Conservation (phyloP, 2,329 filamentous ascomycete genomes). For the Neopestalotiopsis clavispora region DNA sequence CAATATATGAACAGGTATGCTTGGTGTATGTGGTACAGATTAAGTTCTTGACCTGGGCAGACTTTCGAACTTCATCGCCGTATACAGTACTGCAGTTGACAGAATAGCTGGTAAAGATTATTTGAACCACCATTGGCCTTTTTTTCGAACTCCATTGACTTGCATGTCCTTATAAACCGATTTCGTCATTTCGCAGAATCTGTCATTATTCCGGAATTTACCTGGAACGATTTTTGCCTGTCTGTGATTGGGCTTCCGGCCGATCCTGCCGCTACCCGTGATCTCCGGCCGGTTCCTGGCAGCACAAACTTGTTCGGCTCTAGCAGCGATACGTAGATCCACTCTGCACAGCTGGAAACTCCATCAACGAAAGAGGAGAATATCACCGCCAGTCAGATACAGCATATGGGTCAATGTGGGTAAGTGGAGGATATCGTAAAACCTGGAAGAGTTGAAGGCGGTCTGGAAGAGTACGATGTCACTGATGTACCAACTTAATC, state of each 20-base stretch:
- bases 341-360: not conserved
- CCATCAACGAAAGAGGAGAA: not conserved
- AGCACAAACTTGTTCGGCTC: not conserved
- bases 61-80: no score
- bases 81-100: no score
- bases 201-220: not conserved
- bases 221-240: not conserved
- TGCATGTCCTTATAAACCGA: not conserved
- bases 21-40: not conserved
- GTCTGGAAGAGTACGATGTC: not conserved
- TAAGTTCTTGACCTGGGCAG: no score
- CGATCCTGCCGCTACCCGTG: slow-evolving; percentile 9
- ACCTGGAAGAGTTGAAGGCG: not conserved
- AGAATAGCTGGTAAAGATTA: no score
- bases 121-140: no score
- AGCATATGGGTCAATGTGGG: not conserved
- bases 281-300: slow-evolving; percentile 8
- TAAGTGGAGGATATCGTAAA: not conserved
- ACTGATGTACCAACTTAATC: not conserved
- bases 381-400: not conserved
- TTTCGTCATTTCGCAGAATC: not conserved
- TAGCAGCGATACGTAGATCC: not conserved
- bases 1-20: not conserved
- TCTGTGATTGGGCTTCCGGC: not conserved
- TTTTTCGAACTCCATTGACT: not conserved